Percentiles rank a stretch among this genome's conserved stretches.
These are phyloP conservation scores for Populus pruinosa DNA, from an alignment of 345 rosid species.

Conservation along the genomic window DNA sequence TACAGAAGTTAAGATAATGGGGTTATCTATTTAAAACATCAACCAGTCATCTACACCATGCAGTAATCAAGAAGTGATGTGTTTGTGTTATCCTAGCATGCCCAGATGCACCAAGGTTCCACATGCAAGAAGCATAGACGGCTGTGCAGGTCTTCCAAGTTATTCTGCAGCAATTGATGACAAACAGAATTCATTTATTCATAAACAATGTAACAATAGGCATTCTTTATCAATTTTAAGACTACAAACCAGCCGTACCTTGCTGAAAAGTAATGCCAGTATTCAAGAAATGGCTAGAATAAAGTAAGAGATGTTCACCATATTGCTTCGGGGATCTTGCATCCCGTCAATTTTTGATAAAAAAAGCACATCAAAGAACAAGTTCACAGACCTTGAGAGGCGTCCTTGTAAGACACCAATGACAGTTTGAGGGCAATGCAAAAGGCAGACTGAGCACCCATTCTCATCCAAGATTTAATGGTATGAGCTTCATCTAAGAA, in stretches of 20 bases:
- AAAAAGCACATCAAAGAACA: background rate
- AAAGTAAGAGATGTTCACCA: background rate
- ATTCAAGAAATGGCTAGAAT: background rate
- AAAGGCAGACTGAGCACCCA: conserved; percentile 52
- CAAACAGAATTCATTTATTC: background rate
- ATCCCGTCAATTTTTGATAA: background rate
- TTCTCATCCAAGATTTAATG: conserved; percentile 24
- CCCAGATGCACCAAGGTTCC: conserved; percentile 77
- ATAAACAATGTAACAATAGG: background rate
- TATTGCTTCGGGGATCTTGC: background rate
- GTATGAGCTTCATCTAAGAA: conserved; percentile 64
- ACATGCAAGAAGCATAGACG: conserved; percentile 68
- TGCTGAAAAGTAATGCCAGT: background rate
- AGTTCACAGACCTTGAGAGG: conserved; percentile 49
- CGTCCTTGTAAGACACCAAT: conserved; percentile 79
- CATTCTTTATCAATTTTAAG: background rate
- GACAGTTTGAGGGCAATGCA: conserved; percentile 47
- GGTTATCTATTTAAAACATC: too few species aligned
- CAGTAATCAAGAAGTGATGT: background rate
- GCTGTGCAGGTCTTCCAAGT: conserved; percentile 63
- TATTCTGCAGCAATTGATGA: conserved; percentile 43
- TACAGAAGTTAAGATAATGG: background rate
- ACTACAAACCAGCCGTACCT: background rate
- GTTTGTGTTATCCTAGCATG: conserved; percentile 34
- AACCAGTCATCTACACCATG: background rate